These are phyloP conservation scores for Gryganskiella cystojenkinii DNA, from an alignment of 192 early-diverging fungal species.

Conservation along the genomic window DNA sequence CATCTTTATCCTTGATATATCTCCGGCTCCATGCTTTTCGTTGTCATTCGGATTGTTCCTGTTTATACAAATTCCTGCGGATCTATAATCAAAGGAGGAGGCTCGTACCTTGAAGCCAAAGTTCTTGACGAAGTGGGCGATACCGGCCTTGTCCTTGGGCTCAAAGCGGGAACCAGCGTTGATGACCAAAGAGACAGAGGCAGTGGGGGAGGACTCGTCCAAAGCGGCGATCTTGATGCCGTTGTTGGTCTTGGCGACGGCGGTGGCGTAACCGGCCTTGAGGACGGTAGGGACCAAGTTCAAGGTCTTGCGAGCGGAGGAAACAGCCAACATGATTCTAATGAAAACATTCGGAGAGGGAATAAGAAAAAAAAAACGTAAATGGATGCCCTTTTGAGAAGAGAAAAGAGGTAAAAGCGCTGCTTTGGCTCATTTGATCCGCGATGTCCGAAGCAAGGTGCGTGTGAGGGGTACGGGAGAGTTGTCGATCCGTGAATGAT, in stretches of 20 bases:
- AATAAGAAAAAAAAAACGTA: neutral
- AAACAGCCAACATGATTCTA: conserved; percentile 50
- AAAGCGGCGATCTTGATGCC: conserved; percentile 74
- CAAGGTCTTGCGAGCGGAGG: conserved; percentile 64
- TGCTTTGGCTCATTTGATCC: too few relatives aligned
- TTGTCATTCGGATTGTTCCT: too few relatives aligned
- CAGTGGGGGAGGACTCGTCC: conserved; percentile 73
- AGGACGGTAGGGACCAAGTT: conserved; percentile 57
- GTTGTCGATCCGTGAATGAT: too few relatives aligned
- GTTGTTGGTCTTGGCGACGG: conserved; percentile 63
- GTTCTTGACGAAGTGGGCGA: conserved; percentile 92
- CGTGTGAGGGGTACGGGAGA: too few relatives aligned
- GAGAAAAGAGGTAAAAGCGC: too few relatives aligned
- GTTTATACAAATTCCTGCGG: too few relatives aligned
- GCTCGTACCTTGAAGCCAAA: conserved; percentile 84
- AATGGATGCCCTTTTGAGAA: neutral
- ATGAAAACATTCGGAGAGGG: neutral
- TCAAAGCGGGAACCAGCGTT: conserved; percentile 91
- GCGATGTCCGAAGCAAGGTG: too few relatives aligned
- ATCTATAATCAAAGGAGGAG: too few relatives aligned
- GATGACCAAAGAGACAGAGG: conserved; percentile 86
- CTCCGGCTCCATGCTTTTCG: too few relatives aligned
- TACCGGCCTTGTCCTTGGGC: conserved; percentile 76
- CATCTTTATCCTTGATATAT: too few relatives aligned
- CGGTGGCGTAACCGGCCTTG: conserved; percentile 64